These are phyloP conservation scores for Funneliformis mosseae DNA, from an alignment of 192 early-diverging fungal genomes.

Conservation along the genomic window DNA sequence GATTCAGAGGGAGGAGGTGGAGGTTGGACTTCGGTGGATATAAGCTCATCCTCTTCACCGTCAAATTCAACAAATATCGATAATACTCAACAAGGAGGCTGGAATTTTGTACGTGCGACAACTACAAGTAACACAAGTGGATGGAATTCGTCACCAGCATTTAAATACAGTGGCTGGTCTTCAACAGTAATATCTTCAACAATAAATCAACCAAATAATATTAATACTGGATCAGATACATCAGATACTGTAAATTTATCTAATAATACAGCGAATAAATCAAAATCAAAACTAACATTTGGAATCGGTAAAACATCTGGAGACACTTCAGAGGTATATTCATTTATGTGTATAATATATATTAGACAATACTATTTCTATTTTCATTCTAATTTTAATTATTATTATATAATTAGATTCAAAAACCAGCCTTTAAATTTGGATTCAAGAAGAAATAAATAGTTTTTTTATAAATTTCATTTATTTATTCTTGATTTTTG, in stretches of 20 bases:
- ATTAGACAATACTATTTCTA: background rate
- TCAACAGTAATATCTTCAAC: no score
- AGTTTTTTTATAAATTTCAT: background rate
- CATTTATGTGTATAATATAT: no score
- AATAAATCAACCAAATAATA: background rate
- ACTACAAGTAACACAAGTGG: constrained; percentile 10
- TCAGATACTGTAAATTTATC: background rate
- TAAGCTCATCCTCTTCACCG: background rate
- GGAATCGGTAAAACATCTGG: background rate
- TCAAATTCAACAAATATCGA: background rate
- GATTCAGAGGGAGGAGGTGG: background rate
- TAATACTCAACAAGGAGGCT: background rate
- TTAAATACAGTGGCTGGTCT: background rate
- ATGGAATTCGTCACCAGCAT: constrained; percentile 1
- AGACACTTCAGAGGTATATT: background rate
- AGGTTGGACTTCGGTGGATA: background rate
- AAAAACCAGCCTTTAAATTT: background rate
- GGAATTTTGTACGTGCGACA: constrained; percentile 13
- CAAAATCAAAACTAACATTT: background rate
- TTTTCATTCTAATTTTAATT: background rate
- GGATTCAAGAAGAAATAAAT: background rate
- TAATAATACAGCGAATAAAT: background rate
- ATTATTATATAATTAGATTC: background rate
- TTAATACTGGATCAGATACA: background rate
- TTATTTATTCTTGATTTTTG: background rate